Percentiles rank a stretch among this genome's conserved stretches.
Conservation (phyloP, 805 yeast species). For the Candida pseudoglaebosa region DNA sequence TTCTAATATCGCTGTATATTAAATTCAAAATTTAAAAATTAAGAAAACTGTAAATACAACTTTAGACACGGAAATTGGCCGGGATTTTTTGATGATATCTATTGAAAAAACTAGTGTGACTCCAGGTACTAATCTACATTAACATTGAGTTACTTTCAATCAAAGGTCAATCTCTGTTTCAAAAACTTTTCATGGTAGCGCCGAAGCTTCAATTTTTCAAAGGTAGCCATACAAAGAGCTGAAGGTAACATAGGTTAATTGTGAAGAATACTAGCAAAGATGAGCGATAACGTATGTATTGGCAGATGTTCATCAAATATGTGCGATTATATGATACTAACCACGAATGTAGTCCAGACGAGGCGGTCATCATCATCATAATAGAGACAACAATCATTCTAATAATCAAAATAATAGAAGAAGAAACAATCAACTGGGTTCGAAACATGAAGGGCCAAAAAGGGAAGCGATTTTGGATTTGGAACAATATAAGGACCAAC, state of each 20-base stretch:
- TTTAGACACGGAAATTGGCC: too few species aligned
- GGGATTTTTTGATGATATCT: too few species aligned
- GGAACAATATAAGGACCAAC: slow-evolving; percentile 67
- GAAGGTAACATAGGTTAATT: too few species aligned
- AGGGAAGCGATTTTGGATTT: slow-evolving; percentile 87
- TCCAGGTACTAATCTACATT: too few species aligned
- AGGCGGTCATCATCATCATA: slow-evolving; percentile 2
- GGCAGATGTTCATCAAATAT: not conserved
- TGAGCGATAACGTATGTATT: slow-evolving; percentile 9
- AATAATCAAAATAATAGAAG: slow-evolving; percentile 13
- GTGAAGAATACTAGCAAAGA: slow-evolving; percentile 2
- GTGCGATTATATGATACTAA: slow-evolving; percentile 1
- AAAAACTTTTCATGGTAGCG: not conserved
- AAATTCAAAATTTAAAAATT: too few species aligned
- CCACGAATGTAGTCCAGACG: slow-evolving; percentile 1
- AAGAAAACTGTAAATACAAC: too few species aligned
- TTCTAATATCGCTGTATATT: too few species aligned
- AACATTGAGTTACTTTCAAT: too few species aligned
- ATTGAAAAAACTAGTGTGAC: too few species aligned
- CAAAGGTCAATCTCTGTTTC: too few species aligned
- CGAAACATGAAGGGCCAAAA: slow-evolving; percentile 66
- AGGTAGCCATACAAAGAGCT: too few species aligned
- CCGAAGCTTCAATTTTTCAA: not conserved
- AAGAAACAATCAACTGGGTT: slow-evolving; percentile 14
- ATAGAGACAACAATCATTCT: slow-evolving; percentile 7